These are phyloP conservation scores for Patellifolia procumbens DNA, from an alignment of 179 eudicot species.

Conservation along the genomic window DNA sequence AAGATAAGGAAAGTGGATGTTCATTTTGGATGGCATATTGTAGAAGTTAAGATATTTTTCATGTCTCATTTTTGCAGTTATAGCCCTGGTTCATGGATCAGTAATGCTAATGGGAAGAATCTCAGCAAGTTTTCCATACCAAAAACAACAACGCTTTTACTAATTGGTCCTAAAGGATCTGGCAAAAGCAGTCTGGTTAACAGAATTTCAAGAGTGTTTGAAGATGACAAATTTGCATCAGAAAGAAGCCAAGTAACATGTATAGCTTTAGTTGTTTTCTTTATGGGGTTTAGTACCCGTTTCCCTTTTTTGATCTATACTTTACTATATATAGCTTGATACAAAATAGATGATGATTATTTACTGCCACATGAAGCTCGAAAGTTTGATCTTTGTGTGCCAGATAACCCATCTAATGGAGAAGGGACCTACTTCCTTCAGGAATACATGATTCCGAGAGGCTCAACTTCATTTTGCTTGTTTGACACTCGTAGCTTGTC, in stretches of 20 bases:
- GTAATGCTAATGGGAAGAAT: constrained; percentile 41
- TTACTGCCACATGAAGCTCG: not conserved
- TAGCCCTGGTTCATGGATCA: constrained; percentile 74
- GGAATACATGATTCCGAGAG: constrained; percentile 69
- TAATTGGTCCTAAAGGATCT: constrained; percentile 79
- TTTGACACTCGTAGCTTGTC: constrained; percentile 85
- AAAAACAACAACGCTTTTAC: constrained; percentile 55
- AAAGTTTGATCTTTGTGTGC: not conserved
- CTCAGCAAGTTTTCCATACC: constrained; percentile 51
- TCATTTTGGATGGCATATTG: not conserved
- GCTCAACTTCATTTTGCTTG: constrained; percentile 62
- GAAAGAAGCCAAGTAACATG: constrained; percentile 83
- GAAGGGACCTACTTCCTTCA: constrained; percentile 74
- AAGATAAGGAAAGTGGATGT: not conserved
- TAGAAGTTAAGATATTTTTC: not conserved
- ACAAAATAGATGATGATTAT: not conserved
- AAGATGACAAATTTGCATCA: constrained; percentile 61
- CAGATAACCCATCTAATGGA: constrained; percentile 46
- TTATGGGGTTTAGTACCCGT: not conserved
- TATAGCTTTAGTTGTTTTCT: constrained; percentile 20
- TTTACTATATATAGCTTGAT: not conserved
- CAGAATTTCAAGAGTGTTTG: constrained; percentile 71
- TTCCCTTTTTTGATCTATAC: not conserved
- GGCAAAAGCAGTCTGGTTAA: constrained; percentile 90
- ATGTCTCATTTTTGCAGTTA: constrained; percentile 48